Base-by-base conservation (phyloP, 768 basidiomycete genomes). In the Clathrus columnatus region DNA sequence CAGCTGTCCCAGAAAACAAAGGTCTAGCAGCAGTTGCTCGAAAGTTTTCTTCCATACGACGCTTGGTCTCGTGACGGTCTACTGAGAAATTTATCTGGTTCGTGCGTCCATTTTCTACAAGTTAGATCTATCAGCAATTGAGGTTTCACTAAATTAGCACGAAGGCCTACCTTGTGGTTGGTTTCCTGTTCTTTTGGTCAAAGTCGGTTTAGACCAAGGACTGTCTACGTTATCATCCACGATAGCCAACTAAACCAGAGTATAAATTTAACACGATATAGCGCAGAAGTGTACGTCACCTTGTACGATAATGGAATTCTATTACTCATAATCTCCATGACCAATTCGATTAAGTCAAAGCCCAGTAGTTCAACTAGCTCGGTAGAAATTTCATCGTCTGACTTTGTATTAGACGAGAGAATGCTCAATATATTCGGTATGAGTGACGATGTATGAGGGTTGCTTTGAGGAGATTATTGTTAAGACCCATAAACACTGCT, bases 311-410 rank as follows among this genome's bases (percentile, higher is more conserved):
- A 64, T 1, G 67, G 64, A 6, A 61, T 58, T 20, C 93, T 81
- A 27, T 81, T 74, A 17, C 72, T 64, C 1, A 96, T 67, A 24
- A 96, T 76, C 42, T 87, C 79, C 69, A 78, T 79, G 7, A 86
- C 81, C 29, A 92, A 71, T 24, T 90, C 89, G 48, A 97, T 81
- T 17, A 85, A 79, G 49, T 95, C 88, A 65, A 84, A 90, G 2
- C 93, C 95, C 47, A 94, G 66, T 8, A 89, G 71, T 57, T 96
- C 93, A 7, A 78, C 80, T 8, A 97, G 66, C 61, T 90, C 85
- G 24, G 72, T 79, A 24, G 90, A 87, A 27, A 96, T 85, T 20
- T 79, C 81, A 27, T 92, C 88, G 60, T 85, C 75, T 5, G 73
- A 32, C 41, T 23, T 56, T 51, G 45, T 45, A 7, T 27, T 20